Evolutionary conservation across 2,329 filamentous ascomycete species (phyloP).

Genomic region (Nectriaceae sp.): DNA sequence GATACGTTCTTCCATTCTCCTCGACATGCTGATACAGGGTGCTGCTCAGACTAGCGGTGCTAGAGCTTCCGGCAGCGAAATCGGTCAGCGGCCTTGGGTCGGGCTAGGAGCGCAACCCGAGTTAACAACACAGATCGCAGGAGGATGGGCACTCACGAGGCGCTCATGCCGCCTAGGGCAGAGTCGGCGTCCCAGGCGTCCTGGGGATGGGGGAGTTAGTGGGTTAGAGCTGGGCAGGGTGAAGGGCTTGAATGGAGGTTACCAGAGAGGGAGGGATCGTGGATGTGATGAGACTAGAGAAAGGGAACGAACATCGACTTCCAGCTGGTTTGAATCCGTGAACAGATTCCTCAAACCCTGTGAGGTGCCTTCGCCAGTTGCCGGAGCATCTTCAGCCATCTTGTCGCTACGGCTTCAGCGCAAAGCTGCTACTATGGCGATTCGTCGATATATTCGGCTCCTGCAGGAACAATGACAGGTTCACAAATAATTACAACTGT

Average conservation of each 20-base stretch:
- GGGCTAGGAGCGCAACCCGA: neutral
- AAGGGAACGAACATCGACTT: neutral
- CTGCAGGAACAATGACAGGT: too few relatives aligned
- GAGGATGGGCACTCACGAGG: neutral
- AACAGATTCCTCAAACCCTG: neutral
- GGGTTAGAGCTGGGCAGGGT: neutral
- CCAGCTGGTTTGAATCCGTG: neutral
- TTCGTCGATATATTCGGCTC: too few relatives aligned
- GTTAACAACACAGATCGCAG: neutral
- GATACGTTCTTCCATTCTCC: neutral
- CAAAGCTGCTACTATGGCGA: too few relatives aligned
- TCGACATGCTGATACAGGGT: neutral
- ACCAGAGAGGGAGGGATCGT: neutral
- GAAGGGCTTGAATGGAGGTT: too few relatives aligned
- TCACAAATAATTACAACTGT: too few relatives aligned
- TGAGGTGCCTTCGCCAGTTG: too few relatives aligned
- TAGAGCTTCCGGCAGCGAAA: neutral
- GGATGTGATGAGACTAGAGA: neutral
- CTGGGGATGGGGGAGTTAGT: neutral
- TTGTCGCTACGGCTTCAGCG: too few relatives aligned
- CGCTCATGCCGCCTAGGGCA: neutral
- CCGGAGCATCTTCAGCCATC: too few relatives aligned
- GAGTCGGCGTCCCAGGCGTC: neutral
- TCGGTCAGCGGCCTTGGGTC: neutral
- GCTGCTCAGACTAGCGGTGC: neutral